Conservation (phyloP, 805 yeast species). For the Ogataea haglerorum region DNA sequence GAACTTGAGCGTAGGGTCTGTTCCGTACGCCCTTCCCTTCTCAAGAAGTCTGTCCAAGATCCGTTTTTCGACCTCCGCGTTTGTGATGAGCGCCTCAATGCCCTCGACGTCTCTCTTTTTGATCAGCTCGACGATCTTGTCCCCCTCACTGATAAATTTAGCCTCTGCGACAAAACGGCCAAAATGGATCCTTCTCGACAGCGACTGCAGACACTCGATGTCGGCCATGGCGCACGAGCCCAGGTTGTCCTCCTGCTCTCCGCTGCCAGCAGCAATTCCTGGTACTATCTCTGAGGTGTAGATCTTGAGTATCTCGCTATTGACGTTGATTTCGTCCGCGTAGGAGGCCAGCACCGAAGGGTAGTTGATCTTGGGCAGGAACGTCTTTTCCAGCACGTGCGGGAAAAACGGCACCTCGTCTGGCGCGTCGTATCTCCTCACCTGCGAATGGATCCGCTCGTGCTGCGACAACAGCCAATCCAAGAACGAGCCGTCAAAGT, state of each 20-base stretch:
- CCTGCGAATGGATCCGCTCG: conserved; percentile 73
- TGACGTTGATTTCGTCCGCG: conserved; percentile 72
- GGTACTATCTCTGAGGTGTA: conserved; percentile 80
- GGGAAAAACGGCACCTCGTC: conserved; percentile 93
- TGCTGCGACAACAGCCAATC: conserved; percentile 80
- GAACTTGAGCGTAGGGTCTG: conserved; percentile 76
- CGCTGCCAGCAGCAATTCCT: conserved; percentile 55
- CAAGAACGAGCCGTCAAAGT: conserved; percentile 72
- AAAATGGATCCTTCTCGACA: conserved; percentile 91
- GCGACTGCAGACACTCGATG: conserved; percentile 80
- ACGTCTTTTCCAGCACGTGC: conserved; percentile 50
- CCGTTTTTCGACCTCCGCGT: conserved; percentile 78
- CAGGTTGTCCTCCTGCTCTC: conserved; percentile 79
- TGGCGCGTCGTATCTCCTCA: conserved; percentile 89
- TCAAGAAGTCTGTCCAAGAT: conserved; percentile 73
- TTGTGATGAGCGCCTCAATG: conserved; percentile 79
- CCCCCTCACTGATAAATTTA: conserved; percentile 70
- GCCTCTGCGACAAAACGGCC: conserved; percentile 98
- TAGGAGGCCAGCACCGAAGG: conserved; percentile 77
- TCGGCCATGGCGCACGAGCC: conserved; percentile 87
- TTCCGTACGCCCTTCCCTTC: conserved; percentile 85
- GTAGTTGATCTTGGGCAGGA: conserved; percentile 78
- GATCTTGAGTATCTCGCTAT: conserved; percentile 58
- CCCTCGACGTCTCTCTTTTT: conserved; percentile 62
- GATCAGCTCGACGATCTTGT: conserved; percentile 62